A percentile compares a stretch with the other conserved stretches of the same genome.
phyloP scores from a whole-genome alignment of 1,139 yeast genomes.

The Kodamaea fungicola region DNA sequence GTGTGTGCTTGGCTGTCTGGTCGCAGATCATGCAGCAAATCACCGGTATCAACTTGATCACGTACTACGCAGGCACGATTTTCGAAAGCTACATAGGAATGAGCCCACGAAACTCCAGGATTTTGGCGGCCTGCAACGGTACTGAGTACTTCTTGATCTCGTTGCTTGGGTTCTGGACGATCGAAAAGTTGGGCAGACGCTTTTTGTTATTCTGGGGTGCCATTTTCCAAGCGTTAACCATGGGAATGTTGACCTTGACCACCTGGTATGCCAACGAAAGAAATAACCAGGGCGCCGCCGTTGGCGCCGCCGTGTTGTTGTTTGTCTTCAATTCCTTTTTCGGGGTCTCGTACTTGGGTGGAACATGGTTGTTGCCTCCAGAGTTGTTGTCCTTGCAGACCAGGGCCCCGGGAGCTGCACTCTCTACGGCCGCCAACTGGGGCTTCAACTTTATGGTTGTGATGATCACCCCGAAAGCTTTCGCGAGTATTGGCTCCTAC shows the following conservation, averaged over 20 bases:
- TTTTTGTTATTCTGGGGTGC: conserved; percentile 51
- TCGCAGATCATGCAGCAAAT: conserved; percentile 45
- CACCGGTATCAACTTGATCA: conserved; percentile 38
- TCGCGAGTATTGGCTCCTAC: conserved; percentile 28
- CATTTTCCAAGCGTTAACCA: conserved; percentile 37
- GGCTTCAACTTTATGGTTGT: conserved; percentile 32
- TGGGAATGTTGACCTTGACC: conserved; percentile 29
- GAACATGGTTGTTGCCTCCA: conserved; percentile 27
- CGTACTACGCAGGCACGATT: conserved; percentile 44
- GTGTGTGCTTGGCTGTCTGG: conserved; percentile 46
- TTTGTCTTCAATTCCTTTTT: conserved; percentile 36
- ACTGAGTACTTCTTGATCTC: conserved; percentile 40
- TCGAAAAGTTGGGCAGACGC: conserved; percentile 56
- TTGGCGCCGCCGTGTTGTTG: conserved; percentile 36
- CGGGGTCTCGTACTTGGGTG: conserved; percentile 29
- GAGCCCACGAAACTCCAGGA: conserved; percentile 33
- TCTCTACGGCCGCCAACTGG: conserved; percentile 39
- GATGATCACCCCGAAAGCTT: conserved; percentile 36
- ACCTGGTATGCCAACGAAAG: conserved; percentile 24
- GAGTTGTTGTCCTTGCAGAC: conserved; percentile 32
- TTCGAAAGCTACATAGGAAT: conserved; percentile 42
- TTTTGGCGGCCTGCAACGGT: conserved; percentile 28
- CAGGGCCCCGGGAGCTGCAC: conserved; percentile 35
- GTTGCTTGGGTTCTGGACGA: conserved; percentile 39
- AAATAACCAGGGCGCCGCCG: conserved; percentile 13